phyloP scores from a whole-genome alignment of 345 rosid genomes.

The Garcia nutans region DNA sequence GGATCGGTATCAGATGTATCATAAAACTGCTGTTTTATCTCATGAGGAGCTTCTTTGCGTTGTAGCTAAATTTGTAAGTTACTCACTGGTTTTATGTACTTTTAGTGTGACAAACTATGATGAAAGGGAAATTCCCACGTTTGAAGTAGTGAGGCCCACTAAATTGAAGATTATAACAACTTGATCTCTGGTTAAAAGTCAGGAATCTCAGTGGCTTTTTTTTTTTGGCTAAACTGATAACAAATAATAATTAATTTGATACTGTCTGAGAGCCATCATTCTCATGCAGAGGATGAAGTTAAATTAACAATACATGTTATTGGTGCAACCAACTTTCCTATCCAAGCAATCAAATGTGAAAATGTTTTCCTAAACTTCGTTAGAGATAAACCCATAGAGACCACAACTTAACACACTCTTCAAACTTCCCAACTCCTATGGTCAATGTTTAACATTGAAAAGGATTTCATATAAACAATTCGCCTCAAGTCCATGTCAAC shows the following conservation, averaged over 20 bases:
- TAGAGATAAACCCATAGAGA: not conserved
- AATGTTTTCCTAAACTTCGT: not conserved
- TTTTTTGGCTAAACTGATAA: not conserved
- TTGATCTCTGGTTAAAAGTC: not conserved
- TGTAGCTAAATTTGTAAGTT: conserved; percentile 64
- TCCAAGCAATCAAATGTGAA: not conserved
- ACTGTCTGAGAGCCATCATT: not conserved
- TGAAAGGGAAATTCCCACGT: not conserved
- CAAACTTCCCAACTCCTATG: not conserved
- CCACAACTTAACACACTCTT: not conserved
- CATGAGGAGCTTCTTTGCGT: conserved; percentile 98
- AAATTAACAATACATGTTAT: not conserved
- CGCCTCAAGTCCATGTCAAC: not conserved
- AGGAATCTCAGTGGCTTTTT: not conserved
- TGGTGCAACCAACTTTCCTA: not conserved
- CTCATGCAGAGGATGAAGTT: not conserved
- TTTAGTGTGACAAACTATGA: conserved; percentile 2
- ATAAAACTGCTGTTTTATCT: conserved; percentile 79
- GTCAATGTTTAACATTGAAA: not conserved
- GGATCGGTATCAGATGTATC: conserved; percentile 76
- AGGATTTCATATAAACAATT: not conserved
- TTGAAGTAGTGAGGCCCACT: not conserved
- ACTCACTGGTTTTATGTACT: not conserved
- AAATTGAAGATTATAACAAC: not conserved
- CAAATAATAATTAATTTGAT: not conserved